These are phyloP conservation scores for Psilocybe azurescens DNA, from an alignment of 768 basidiomycete species.

Conservation along the genomic window DNA sequence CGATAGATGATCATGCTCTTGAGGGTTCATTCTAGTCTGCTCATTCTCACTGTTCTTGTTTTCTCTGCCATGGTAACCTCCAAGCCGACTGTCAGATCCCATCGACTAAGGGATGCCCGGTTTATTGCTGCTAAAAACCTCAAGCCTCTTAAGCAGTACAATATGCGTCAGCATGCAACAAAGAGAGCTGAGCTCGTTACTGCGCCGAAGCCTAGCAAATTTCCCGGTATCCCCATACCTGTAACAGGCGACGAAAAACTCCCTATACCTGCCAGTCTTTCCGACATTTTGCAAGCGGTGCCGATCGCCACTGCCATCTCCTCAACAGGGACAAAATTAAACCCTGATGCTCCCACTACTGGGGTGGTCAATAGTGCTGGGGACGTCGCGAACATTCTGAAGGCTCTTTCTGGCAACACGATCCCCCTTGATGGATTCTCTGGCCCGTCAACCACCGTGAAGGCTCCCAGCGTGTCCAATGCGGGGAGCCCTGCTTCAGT, in stretches of 20 bases:
- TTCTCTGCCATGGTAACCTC: conserved; percentile 7
- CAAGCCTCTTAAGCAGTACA: conserved; percentile 11
- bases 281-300: too few relatives aligned
- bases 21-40: conserved; percentile 1
- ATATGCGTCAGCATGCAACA: conserved; percentile 1
- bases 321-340: too few relatives aligned
- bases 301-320: too few relatives aligned
- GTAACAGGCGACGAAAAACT: neutral
- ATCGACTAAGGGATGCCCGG: neutral
- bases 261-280: neutral
- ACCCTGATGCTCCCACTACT: too few relatives aligned
- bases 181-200: neutral
- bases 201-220: neutral
- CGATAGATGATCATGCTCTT: neutral
- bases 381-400: too few relatives aligned
- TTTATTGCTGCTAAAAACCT: neutral
- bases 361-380: too few relatives aligned
- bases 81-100: conserved; percentile 2
- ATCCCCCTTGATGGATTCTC: too few relatives aligned
- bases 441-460: too few relatives aligned
- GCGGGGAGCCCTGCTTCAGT: too few relatives aligned
- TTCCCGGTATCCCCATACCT: neutral
- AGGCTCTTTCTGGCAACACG: too few relatives aligned
- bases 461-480: too few relatives aligned
- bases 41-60: conserved; percentile 9